phyloP scores from a whole-genome alignment of 2,329 filamentous ascomycete genomes.

The Xenoacremonium recifei region DNA sequence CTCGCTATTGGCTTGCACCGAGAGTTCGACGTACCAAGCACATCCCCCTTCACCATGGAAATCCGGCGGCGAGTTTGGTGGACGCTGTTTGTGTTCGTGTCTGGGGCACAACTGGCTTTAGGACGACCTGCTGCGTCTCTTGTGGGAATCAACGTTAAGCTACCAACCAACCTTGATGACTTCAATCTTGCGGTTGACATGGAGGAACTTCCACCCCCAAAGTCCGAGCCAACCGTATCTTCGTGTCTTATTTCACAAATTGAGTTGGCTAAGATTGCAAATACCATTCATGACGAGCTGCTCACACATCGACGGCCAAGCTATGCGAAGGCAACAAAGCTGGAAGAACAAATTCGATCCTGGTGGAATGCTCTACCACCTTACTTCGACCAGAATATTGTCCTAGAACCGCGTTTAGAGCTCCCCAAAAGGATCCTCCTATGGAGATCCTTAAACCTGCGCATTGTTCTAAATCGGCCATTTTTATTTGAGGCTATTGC shows the following conservation, averaged over 20 bases:
- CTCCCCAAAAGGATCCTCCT: constrained; percentile 14
- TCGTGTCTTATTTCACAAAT: constrained; percentile 14
- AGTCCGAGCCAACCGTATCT: constrained; percentile 8
- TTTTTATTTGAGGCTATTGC: constrained; percentile 11
- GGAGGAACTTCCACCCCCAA: constrained; percentile 7
- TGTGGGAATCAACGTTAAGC: constrained; percentile 13
- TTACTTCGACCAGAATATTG: constrained; percentile 6
- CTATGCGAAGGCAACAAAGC: constrained; percentile 4
- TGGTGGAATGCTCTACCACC: constrained; percentile 7
- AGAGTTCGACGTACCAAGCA: constrained; percentile 29
- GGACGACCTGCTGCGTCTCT: constrained; percentile 11
- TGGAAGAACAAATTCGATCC: constrained; percentile 6
- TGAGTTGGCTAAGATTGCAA: constrained; percentile 14
- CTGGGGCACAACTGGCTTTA: constrained; percentile 14
- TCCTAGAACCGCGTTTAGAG: constrained; percentile 8
- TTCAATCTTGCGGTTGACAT: constrained; percentile 15
- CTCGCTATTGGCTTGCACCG: constrained; percentile 46
- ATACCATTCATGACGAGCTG: constrained; percentile 14
- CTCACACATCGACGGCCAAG: constrained; percentile 14
- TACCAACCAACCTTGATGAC: constrained; percentile 13
- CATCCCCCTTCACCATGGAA: constrained; percentile 23
- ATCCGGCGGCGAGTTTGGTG: constrained; percentile 31
- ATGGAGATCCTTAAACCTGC: constrained; percentile 14
- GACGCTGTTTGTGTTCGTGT: constrained; percentile 36
- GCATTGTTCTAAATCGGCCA: constrained; percentile 13